A percentile compares a stretch with the other conserved stretches of the same genome.
Conservation (phyloP, 192 early-diverging fungal species). For the Paraglomus brasilianum region DNA sequence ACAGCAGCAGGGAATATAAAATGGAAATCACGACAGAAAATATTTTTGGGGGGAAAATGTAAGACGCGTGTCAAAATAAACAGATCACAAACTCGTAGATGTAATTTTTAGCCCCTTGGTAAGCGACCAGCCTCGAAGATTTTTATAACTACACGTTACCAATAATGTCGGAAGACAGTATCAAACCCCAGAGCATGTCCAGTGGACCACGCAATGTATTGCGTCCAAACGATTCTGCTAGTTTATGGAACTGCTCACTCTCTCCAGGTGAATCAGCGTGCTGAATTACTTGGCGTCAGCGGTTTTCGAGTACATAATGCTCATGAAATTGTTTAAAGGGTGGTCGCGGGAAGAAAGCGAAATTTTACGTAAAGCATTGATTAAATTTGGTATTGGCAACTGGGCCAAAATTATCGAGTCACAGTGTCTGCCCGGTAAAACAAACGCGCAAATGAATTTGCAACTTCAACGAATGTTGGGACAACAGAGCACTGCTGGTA, state of each 20-base stretch:
- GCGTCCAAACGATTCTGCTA: slow-evolving; percentile 90
- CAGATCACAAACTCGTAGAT: slow-evolving; percentile 8
- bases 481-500: slow-evolving; percentile 92
- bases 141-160: slow-evolving; percentile 3
- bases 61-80: slow-evolving; percentile 9
- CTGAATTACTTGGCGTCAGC: slow-evolving; percentile 6
- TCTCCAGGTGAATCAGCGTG: slow-evolving; percentile 61
- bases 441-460: slow-evolving; percentile 96
- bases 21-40: not conserved
- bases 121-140: not conserved
- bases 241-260: slow-evolving; percentile 93
- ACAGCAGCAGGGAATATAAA: not conserved
- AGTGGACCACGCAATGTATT: slow-evolving; percentile 86
- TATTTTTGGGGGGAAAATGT: not conserved
- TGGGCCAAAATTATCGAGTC: slow-evolving; percentile 95
- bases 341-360: slow-evolving; percentile 88
- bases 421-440: slow-evolving; percentile 88
- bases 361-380: slow-evolving; percentile 76
- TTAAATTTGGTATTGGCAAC: slow-evolving; percentile 91
- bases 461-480: slow-evolving; percentile 93
- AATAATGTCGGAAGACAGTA: slow-evolving; percentile 30
- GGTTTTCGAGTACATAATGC: not conserved
- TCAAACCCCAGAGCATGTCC: slow-evolving; percentile 87
- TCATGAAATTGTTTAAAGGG: slow-evolving; percentile 41
- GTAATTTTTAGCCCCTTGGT: not conserved